Evolutionary conservation across 305 asterid species (phyloP).

Genomic region (Solanum chacoense): DNA sequence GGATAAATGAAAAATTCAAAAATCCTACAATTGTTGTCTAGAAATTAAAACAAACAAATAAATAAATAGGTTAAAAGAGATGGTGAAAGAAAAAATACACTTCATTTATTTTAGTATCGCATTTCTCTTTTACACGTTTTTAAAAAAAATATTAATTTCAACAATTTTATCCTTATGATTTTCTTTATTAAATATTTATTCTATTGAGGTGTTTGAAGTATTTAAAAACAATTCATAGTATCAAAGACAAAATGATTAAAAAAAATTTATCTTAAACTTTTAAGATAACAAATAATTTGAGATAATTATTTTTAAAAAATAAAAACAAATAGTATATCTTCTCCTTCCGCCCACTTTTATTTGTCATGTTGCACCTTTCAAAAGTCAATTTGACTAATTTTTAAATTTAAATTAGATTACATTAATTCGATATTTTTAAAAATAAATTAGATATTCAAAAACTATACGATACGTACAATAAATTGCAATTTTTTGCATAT

Average conservation of each 20-base stretch:
- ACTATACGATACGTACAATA: too few relatives aligned
- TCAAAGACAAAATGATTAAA: not conserved
- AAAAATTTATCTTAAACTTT: not conserved
- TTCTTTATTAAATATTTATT: not conserved
- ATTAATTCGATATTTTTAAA: too few relatives aligned
- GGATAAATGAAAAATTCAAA: not conserved
- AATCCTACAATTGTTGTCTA: not conserved
- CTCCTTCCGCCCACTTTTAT: not conserved
- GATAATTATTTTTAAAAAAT: not conserved
- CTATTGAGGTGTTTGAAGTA: not conserved
- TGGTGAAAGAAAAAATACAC: not conserved
- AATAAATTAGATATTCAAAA: too few relatives aligned
- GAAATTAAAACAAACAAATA: not conserved
- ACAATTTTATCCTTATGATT: not conserved
- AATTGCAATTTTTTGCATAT: too few relatives aligned
- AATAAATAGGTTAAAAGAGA: not conserved
- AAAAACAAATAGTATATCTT: not conserved
- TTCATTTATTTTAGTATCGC: not conserved
- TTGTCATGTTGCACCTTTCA: too few relatives aligned
- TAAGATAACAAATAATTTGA: not conserved
- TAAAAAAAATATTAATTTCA: not conserved
- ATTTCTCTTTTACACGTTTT: not conserved
- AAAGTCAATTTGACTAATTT: too few relatives aligned
- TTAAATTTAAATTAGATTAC: too few relatives aligned
- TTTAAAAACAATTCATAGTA: not conserved